These are phyloP conservation scores for Teratosphaeria gauchensis DNA, from an alignment of 2,329 filamentous ascomycete species.

Conservation along the genomic window DNA sequence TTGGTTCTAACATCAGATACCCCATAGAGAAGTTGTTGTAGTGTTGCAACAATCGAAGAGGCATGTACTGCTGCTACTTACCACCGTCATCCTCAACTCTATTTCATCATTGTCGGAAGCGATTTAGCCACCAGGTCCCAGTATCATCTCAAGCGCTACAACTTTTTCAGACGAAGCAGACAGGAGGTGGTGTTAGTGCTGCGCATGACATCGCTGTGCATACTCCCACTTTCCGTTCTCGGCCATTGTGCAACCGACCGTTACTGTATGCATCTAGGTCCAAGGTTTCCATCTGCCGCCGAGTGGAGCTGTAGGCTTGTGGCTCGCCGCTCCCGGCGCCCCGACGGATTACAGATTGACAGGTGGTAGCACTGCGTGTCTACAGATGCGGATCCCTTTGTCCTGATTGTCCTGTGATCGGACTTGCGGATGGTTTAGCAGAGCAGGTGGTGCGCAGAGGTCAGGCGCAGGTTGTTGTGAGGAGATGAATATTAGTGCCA, in stretches of 20 bases:
- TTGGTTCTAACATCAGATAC: not conserved
- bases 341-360: not conserved
- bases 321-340: not conserved
- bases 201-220: not conserved
- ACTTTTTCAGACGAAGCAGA: not conserved
- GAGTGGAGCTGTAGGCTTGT: not conserved
- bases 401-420: not conserved
- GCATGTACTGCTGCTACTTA: no score
- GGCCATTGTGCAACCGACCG: not conserved
- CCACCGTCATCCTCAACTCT: no score
- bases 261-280: not conserved
- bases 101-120: no score
- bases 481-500: not conserved
- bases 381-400: not conserved
- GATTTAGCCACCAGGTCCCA: not conserved
- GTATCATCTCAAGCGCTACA: not conserved
- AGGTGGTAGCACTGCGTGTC: not conserved
- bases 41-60: not conserved
- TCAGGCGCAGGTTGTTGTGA: not conserved
- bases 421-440: not conserved
- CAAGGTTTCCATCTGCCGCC: not conserved
- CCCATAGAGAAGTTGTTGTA: not conserved
- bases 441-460: not conserved
- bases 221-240: not conserved
- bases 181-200: no score